Evolutionary conservation across 2,329 filamentous ascomycete species (phyloP).

Genomic region (Penicillium sumatraense): DNA sequence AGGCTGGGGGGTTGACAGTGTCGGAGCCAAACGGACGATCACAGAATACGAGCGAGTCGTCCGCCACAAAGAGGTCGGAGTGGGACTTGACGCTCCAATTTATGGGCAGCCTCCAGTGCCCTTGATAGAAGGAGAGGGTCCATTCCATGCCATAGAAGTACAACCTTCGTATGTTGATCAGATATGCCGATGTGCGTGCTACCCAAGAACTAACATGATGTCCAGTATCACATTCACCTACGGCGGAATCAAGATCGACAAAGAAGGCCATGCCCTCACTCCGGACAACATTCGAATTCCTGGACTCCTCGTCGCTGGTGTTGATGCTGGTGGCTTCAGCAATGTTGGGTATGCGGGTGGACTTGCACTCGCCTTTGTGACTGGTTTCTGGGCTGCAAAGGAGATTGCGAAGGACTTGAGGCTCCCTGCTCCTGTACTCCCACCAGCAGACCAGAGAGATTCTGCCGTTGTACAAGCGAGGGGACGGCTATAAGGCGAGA

Average conservation of each 20-base stretch:
- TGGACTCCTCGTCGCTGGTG: conserved; percentile 31
- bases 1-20: conserved; percentile 27
- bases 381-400: conserved; percentile 31
- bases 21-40: conserved; percentile 24
- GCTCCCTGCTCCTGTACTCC: conserved; percentile 22
- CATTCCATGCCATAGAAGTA: conserved; percentile 33
- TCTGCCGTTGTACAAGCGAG: neutral
- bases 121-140: conserved; percentile 29
- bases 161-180: conserved; percentile 28
- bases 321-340: conserved; percentile 31
- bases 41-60: conserved; percentile 25
- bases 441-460: conserved; percentile 23
- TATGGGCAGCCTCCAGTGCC: conserved; percentile 21
- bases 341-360: conserved; percentile 34
- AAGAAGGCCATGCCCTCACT: conserved; percentile 28
- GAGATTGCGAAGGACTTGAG: conserved; percentile 21
- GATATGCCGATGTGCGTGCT: fast-evolving
- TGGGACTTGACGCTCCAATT: conserved; percentile 20
- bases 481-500: conserved; percentile 12
- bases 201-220: neutral
- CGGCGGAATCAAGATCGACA: conserved; percentile 30
- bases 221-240: conserved; percentile 35
- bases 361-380: conserved; percentile 33
- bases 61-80: conserved; percentile 8
- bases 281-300: conserved; percentile 21